Base-by-base conservation (phyloP, 1,139 yeast genomes). In the Maudiozyma humilis region DNA sequence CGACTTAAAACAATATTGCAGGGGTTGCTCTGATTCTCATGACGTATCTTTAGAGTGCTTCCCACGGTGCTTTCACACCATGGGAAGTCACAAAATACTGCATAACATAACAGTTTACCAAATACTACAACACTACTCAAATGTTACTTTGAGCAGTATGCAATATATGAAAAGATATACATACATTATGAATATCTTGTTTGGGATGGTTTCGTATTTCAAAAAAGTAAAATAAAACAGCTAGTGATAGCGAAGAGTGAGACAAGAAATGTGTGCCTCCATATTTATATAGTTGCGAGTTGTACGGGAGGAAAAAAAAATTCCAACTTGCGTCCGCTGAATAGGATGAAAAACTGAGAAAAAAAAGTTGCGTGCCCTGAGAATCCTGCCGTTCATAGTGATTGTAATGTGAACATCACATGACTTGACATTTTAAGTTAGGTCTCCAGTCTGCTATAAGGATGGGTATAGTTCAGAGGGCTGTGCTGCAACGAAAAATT, bases 11-110 rank as follows among this genome's bases (percentile, higher is more conserved):
- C 15, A 20, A 18, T 15, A 36, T 15, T 25, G 29, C 27, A 36
- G 42, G 35, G 42, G 44, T 36, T 42, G 33, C 47, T 43, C 35
- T 47, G 50, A 47, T 47, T 44, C 47, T 47, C 42, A 47, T 32
- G 38, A 40, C 44, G 44, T 42, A 10, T 42, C 44, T 42, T 42
- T 42, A 36, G 13, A 8, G 15, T n/a, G 14, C 8, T 18, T 13
- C 15, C 27, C 16, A 19, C 15, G 16, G 17, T 2, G 19, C 17
- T 5, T 15, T 14, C 15, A 4, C 17, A 13, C 7, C 13, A 15
- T 4, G 4, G 2, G 6, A 14, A 32, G n/a, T 13, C 13, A 14
- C 13, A 32, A 14, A 32, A 14, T 32, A 19, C 16, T 32, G 27
- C 27, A 23, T 23, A 23, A 10, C 10, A 23, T 23, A 23, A 23